Evolutionary conservation across 352 stramenopile genomes (phyloP), one percentile per base, ranked within the genome.

Genomic region (Globisporangium heterothallicum): DNA sequence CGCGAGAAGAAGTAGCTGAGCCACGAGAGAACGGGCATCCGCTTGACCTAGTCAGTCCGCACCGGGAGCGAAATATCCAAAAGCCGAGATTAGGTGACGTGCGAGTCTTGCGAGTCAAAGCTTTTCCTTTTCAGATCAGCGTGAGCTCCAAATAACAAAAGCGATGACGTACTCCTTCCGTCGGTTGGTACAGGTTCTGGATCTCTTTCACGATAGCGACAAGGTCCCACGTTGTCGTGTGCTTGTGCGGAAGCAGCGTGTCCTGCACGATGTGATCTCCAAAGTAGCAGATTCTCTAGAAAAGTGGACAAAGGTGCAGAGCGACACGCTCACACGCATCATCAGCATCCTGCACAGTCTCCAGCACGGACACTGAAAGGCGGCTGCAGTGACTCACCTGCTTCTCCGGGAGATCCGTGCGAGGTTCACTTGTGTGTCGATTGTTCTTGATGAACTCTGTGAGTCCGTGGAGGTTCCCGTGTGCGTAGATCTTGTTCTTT

Each of bases 161-260:
- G 27, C 2, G 6, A 25, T 26, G 12, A 46, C 59, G 34, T 42
- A 76, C 67, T 34, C 61, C 56, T 42, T 78, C 68, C 2, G 51
- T 32, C 18, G 59, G 47, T 29, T 71, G 67, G 44, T 71, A 65
- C 3, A 80, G 30, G 40, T 70, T 62, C 38, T 66, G 63, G 43
- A 75, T 74, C 47, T 80, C 72, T 53, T 76, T 70, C 25, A 84
- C 60, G 46, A 84, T 56, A 3, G 72, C 66, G 5, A 84, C 56
- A 1, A 72, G 46, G 34, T 80, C 72, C 72, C 72, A 84, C 13
- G 47, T 52, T n/a, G 44, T 58, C 5, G 57, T 64, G 48, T 65
- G 63, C 16, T 61, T 58, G 16, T 57, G 47, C 38, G 70, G 69
- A 13, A 69, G 49, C 12, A 72, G 45, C 18, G 78, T 58, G 44